Percentiles rank a stretch among this genome's conserved stretches.
Conservation (phyloP, 2,329 filamentous ascomycete species). For the Aspergillus aculeatus region DNA sequence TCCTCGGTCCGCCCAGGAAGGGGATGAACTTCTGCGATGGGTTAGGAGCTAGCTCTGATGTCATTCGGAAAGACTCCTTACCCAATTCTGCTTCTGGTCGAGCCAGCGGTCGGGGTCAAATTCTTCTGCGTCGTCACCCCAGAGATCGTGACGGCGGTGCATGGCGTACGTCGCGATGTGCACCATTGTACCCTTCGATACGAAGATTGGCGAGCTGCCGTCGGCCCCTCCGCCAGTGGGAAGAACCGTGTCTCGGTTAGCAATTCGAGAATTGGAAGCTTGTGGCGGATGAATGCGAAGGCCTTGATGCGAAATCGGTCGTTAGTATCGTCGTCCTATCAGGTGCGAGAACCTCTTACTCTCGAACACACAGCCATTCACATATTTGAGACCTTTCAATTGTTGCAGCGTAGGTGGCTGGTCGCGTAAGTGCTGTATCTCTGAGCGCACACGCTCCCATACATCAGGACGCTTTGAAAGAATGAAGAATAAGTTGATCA, state of each 20-base stretch:
- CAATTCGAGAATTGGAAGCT: background rate
- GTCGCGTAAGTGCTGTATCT: background rate
- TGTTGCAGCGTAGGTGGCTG: background rate
- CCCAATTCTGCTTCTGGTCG: background rate
- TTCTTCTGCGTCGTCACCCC: background rate
- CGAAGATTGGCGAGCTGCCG: background rate
- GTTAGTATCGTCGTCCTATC: background rate
- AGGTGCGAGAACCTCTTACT: background rate
- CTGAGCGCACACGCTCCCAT: background rate
- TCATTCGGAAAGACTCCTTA: background rate
- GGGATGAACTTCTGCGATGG: background rate
- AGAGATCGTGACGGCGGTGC: background rate
- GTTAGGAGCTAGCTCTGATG: background rate
- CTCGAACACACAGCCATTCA: background rate
- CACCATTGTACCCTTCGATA: background rate
- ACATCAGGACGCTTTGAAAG: background rate
- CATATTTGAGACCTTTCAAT: background rate
- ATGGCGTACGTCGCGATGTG: background rate
- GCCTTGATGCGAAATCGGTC: background rate
- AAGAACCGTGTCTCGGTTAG: background rate
- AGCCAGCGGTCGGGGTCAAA: background rate
- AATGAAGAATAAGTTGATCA: background rate
- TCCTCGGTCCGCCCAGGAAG: background rate
- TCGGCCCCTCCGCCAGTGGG: background rate
- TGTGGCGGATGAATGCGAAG: background rate